phyloP scores from a whole-genome alignment of 2,329 filamentous ascomycete genomes.

The Cordyceps militaris region DNA sequence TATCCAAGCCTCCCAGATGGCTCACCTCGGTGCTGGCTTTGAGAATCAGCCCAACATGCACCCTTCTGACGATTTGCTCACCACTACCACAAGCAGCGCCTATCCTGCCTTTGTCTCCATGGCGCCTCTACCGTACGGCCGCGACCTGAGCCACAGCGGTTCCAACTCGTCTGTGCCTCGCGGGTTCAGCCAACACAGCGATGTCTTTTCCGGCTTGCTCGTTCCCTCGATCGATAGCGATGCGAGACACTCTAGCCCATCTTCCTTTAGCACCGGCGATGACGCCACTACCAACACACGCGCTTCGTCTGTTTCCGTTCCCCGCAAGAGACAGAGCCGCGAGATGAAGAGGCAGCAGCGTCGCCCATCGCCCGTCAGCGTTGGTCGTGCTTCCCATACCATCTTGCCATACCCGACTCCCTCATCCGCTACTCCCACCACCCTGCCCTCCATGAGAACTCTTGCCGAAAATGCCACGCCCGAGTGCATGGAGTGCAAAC shows the following conservation, averaged over 20 bases:
- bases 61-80: slow-evolving; percentile 1
- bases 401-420: slow-evolving; percentile 5
- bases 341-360: slow-evolving; percentile 1
- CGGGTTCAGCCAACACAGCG: slow-evolving; percentile 11
- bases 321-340: slow-evolving; percentile 6
- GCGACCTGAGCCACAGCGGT: neutral
- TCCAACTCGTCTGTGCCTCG: slow-evolving; percentile 2
- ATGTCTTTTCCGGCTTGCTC: slow-evolving; percentile 5
- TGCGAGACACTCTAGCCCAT: slow-evolving; percentile 12
- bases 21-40: slow-evolving; percentile 9
- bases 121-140: slow-evolving; percentile 3
- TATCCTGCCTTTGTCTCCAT: slow-evolving; percentile 12
- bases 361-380: neutral
- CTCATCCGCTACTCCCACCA: neutral
- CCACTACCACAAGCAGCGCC: neutral
- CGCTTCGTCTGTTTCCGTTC: slow-evolving; percentile 6
- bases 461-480: neutral
- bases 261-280: slow-evolving; percentile 11
- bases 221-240: slow-evolving; percentile 3
- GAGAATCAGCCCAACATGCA: slow-evolving; percentile 5
- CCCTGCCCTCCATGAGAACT: neutral
- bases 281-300: slow-evolving; percentile 6
- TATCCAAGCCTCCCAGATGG: slow-evolving; percentile 7
- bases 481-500: slow-evolving; percentile 13
- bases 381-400: neutral